Base-by-base conservation (phyloP, 2,329 filamentous ascomycete species). In the Botryosphaeria dothidea region DNA sequence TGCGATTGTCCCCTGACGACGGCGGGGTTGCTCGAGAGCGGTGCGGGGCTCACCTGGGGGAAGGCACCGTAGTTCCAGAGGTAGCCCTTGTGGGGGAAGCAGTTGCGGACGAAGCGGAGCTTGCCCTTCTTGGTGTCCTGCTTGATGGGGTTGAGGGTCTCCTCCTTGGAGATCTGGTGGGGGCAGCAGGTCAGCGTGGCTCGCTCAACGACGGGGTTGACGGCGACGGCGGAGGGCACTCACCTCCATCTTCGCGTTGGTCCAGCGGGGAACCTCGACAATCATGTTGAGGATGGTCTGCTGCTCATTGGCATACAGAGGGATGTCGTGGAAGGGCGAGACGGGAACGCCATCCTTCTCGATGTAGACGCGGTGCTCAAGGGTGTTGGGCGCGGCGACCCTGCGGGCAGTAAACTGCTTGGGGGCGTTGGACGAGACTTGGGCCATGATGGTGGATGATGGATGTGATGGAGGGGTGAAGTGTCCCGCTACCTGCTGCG, bases 41-140 rank as follows among this genome's bases (percentile, higher is more conserved):
- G 66, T 65, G 68, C 67, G 66, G 68, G 38, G 75, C 86, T 78
- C 86, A 95, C 92, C 86, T 95, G 92, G 75, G 95, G 95, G 90
- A 99, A 98, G 82, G 93, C 93, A 84, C 95, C 95, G 84, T 99
- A 99, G 89, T 99, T 99, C 95, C 95, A 99, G 75, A 99, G 92
- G 84, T 99, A 99, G 72, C 95, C 95, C 89, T 99, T 98, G 91
- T 99, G 95, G 75, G 95, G 95, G 88, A 99, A 99, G 90, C 95
- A 99, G 90, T 99, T 99, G 84, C 95, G 93, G 80, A 99, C 95
- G 80, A 90, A 99, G 78, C 95, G 92, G 76, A 98, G 93, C 88
- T 97, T 98, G 88, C 94, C 95, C 88, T 99, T 98, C 91, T 99
- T 98, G 82, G 89, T 88, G 81, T 99, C 95, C 86, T 99, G 95